Base-by-base conservation (phyloP, 2,329 filamentous ascomycete genomes). In the Ophiostoma angusticollis region DNA sequence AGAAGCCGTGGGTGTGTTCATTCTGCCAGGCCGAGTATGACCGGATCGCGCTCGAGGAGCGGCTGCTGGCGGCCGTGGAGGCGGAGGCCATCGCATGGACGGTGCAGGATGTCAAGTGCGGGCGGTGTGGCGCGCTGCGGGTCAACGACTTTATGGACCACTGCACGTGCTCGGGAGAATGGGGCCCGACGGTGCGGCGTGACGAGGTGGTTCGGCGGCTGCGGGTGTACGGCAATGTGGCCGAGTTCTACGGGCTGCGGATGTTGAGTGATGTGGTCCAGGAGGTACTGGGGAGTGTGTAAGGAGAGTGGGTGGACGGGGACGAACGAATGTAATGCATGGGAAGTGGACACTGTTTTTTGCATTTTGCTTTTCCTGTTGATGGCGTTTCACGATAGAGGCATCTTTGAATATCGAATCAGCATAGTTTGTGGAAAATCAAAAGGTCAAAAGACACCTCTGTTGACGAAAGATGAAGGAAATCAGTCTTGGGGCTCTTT, bases 61-160 rank as follows among this genome's bases (percentile, higher is more conserved):
- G 74, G 31, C 64, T 98, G 43, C 72, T 98, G 30, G 73, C 70
- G 0, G 71, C 81, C 40, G 79, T 95, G 14, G 78, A 95, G 57
- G 74, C 73, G 17, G 62, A 80, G 54, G 66, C 84, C 7, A 70
- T 84, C 19, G 76, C 81, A 50, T 98, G 93, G 87, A 70, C 77
- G 46, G 84, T 80, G 24, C 89, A 96, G 62, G 91, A 98, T 57
- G 61, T 96, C 42, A 85, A 85, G 60, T 98, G 91, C 49, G 55
- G 53, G 22, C 68, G 71, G 43, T 82, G 78, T 56, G 74, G 71
- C 23, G 84, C 84, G 49, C 59, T 94, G 28, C 67, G 85, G 54
- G 69, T 84, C 29, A 96, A 94, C 56, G 89, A 95, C 53, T 93
- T 96, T 51, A 86, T 91, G 78, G 89, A 95, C 58, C 87, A 96